Evolutionary conservation across 805 yeast genomes (phyloP).

Genomic region (Zygoascus bituminiphila): DNA sequence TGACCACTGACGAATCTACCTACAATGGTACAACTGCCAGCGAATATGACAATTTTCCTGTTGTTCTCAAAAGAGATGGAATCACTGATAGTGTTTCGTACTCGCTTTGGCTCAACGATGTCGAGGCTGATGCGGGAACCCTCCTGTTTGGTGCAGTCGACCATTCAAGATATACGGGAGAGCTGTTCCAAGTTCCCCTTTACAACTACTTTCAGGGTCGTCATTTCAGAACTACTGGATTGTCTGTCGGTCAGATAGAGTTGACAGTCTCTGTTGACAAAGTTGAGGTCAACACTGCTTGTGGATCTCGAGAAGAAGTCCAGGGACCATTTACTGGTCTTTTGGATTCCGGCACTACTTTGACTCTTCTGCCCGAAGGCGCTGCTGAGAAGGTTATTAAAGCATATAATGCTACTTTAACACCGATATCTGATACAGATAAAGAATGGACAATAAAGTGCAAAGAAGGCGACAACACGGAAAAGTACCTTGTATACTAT

Average conservation of each 20-base stretch:
- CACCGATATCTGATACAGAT: not conserved
- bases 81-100: conserved; percentile 46
- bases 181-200: conserved; percentile 32
- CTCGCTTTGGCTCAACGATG: conserved; percentile 49
- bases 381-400: conserved; percentile 17
- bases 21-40: not conserved
- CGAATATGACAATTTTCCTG: conserved; percentile 53
- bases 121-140: conserved; percentile 20
- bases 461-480: conserved; percentile 7
- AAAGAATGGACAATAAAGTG: conserved; percentile 5
- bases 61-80: conserved; percentile 46
- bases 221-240: not conserved
- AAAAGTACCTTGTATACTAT: conserved; percentile 12
- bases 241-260: conserved; percentile 2
- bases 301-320: not conserved
- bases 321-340: conserved; percentile 30
- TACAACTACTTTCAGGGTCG: conserved; percentile 23
- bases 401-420: conserved; percentile 9
- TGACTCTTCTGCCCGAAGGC: conserved; percentile 39
- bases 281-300: conserved; percentile 12
- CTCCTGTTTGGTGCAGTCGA: conserved; percentile 45
- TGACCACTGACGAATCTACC: conserved; percentile 21
- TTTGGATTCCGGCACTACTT: conserved; percentile 52
- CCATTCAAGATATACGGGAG: conserved; percentile 33
- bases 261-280: conserved; percentile 17